phyloP scores from a whole-genome alignment of 2,329 filamentous ascomycete species.

The Rutstroemia sydowiana region DNA sequence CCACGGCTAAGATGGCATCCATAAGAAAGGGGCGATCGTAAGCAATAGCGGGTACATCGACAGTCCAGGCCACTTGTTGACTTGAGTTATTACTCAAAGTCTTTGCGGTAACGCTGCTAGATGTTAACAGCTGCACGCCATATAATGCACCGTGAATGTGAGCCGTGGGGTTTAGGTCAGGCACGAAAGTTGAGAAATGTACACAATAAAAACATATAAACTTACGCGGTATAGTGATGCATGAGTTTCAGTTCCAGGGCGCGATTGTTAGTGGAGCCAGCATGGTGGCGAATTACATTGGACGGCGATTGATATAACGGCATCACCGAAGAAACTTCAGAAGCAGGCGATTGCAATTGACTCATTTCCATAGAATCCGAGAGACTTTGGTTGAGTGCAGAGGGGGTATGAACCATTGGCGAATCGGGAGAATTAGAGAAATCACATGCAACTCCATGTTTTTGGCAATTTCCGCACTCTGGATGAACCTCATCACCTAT shows the following conservation, averaged over 20 bases:
- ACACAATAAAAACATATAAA: neutral
- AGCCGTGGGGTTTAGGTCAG: too few species aligned
- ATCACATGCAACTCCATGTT: slow-evolving; percentile 60
- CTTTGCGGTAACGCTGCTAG: slow-evolving; percentile 41
- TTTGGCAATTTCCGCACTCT: slow-evolving; percentile 57
- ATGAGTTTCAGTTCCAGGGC: slow-evolving; percentile 52
- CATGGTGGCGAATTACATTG: slow-evolving; percentile 13
- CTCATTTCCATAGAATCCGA: slow-evolving; percentile 6
- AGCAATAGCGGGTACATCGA: slow-evolving; percentile 52
- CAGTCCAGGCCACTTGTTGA: slow-evolving; percentile 51
- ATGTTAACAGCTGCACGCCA: neutral
- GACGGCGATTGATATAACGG: slow-evolving; percentile 20
- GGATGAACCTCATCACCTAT: slow-evolving; percentile 55
- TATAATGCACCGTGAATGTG: too few species aligned
- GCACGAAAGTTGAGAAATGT: too few species aligned
- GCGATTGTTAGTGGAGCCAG: slow-evolving; percentile 16
- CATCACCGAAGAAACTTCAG: slow-evolving; percentile 13
- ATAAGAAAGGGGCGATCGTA: slow-evolving; percentile 54
- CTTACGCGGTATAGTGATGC: slow-evolving; percentile 52
- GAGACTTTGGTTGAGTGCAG: neutral
- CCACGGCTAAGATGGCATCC: slow-evolving; percentile 57
- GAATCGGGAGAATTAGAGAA: slow-evolving; percentile 41
- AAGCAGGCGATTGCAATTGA: slow-evolving; percentile 11
- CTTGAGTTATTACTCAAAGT: slow-evolving; percentile 48
- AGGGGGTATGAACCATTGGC: slow-evolving; percentile 8